Percentiles rank a stretch among this genome's conserved stretches.
Evolutionary conservation across 805 yeast species (phyloP).

Genomic region (Yamadazyma olivae): DNA sequence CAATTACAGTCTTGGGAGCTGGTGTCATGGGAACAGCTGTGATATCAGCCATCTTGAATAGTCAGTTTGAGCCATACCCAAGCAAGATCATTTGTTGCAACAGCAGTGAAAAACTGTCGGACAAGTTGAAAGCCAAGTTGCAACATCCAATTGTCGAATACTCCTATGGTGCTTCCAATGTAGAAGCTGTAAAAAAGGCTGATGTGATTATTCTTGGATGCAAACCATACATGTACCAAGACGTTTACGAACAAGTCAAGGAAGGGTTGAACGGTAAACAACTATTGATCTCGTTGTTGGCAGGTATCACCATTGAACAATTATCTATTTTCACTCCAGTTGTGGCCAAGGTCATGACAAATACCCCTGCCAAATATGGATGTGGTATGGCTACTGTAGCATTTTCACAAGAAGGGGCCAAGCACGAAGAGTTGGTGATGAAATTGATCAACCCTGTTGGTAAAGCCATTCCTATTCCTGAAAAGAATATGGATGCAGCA

Average conservation of each 20-base stretch:
- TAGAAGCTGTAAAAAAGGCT: constrained; percentile 57
- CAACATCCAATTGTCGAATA: constrained; percentile 43
- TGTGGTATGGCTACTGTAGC: constrained; percentile 94
- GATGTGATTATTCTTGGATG: constrained; percentile 79
- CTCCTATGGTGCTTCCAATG: constrained; percentile 47
- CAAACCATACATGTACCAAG: constrained; percentile 78
- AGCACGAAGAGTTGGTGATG: constrained; percentile 46
- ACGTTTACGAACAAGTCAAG: constrained; percentile 52
- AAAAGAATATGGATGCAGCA: constrained; percentile 93
- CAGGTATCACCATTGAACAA: constrained; percentile 87
- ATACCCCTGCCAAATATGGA: constrained; percentile 92
- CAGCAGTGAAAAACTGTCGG: constrained; percentile 36
- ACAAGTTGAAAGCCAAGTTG: constrained; percentile 46
- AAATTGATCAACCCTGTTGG: constrained; percentile 64
- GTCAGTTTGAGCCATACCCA: constrained; percentile 56
- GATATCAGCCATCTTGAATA: constrained; percentile 66
- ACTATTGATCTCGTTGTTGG: constrained; percentile 76
- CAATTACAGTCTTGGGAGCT: constrained; percentile 80
- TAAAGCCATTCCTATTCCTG: constrained; percentile 66
- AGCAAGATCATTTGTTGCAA: constrained; percentile 76
- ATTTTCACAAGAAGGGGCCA: constrained; percentile 51
- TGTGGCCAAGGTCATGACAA: constrained; percentile 94
- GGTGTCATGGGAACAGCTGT: constrained; percentile 98
- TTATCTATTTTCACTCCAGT: constrained; percentile 49
- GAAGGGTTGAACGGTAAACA: constrained; percentile 47